phyloP scores from a whole-genome alignment of 2,329 filamentous ascomycete genomes.

The Penicillium palitans region DNA sequence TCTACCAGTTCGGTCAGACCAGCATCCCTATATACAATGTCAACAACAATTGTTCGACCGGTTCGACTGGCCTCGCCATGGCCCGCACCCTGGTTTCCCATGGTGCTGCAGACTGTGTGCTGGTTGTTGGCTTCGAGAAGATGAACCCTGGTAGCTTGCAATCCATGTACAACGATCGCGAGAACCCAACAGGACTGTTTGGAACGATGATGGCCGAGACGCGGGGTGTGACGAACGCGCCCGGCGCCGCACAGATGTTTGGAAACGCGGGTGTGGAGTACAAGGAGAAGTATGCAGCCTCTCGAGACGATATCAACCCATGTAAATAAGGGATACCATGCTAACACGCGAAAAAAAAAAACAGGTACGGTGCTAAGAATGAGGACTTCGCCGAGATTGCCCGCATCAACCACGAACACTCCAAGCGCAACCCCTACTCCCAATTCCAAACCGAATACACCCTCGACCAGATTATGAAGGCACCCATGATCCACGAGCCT shows the following conservation, averaged over 20 bases:
- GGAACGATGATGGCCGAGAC: conserved; percentile 79
- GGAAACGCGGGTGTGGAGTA: conserved; percentile 93
- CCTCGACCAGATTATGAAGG: conserved; percentile 73
- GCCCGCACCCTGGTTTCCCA: conserved; percentile 75
- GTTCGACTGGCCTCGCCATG: conserved; percentile 86
- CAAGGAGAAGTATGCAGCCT: conserved; percentile 73
- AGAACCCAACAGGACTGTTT: conserved; percentile 73
- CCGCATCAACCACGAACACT: conserved; percentile 89
- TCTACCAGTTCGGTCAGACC: conserved; percentile 98
- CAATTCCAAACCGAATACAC: conserved; percentile 94
- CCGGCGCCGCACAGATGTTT: conserved; percentile 88
- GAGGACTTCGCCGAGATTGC: conserved; percentile 95
- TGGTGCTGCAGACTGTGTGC: conserved; percentile 80
- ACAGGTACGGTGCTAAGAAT: conserved; percentile 73
- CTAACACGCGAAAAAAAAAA: background rate
- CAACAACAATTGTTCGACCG: conserved; percentile 98
- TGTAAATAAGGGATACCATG: background rate
- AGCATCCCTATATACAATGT: conserved; percentile 95
- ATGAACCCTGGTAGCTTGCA: conserved; percentile 92
- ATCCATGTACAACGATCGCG: conserved; percentile 79
- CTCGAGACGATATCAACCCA: background rate
- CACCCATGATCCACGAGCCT: conserved; percentile 77
- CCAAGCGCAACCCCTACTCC: conserved; percentile 91
- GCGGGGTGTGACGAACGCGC: conserved; percentile 75
- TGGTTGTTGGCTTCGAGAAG: conserved; percentile 97